Evolutionary conservation across 495 filamentous ascomycete species (phyloP), one percentile per base, ranked within the genome.

Genomic region (Rostrohypoxylon terebratum): DNA sequence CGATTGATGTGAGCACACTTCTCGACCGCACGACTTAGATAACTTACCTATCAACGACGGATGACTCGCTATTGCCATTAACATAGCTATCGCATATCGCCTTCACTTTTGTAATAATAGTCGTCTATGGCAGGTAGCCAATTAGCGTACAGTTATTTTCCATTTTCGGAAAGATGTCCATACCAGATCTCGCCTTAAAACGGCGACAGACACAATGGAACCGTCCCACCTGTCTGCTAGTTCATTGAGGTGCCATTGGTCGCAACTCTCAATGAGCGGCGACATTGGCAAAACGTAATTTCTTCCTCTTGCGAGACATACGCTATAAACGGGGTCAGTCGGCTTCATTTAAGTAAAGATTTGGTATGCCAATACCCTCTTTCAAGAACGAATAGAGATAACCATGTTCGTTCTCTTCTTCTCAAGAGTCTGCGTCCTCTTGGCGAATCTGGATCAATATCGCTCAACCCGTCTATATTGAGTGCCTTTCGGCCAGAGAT

Each of bases 311-410:
- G 90, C 90, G 42, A 93, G 78, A 63, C 90, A 92, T 64, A 92
- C 90, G 21, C 89, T 91, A 65, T 8, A 63, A 7, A 25, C 60
- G 47, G 44, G 3, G 25, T 80, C 40, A 77, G 63, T 18, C 33
- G 31, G 42, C 18, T 8, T 40, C 63, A 18, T 72, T 50, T 18
- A 2, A 36, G 5, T n/a, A 2, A 40, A 21, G 3, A 1, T 9
- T 28, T 14, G 8, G 51, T 6, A 8, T 18, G 55, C 28, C 70
- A 77, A 72, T 78, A 90, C 88, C 90, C 90, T 79, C 90, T 82
- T 66, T 93, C 90, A n/a, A 93, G 84, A 13, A 92, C 89, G 75
- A 90, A 93, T 13, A 93, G 78, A 1, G 90, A 87, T 63, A 93
- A 84, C 90, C 90, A 93, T 13, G 87, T 85, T 63, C 90, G 84